Evolutionary conservation across 768 basidiomycete species (phyloP).

Genomic region (Podaxis sp.): DNA sequence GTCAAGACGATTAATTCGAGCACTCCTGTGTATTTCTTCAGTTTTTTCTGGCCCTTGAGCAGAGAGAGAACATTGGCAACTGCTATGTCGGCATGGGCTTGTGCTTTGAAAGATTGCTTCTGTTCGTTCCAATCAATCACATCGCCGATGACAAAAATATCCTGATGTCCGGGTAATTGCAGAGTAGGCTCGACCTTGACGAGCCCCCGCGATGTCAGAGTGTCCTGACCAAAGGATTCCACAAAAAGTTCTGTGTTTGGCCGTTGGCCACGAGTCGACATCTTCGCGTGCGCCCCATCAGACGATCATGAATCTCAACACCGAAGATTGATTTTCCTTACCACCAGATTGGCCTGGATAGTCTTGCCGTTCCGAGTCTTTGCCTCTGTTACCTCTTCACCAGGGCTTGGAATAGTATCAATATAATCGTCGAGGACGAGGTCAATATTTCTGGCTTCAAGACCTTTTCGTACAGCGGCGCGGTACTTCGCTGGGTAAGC

Average conservation of each 20-base stretch:
- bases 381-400: constrained; percentile 28
- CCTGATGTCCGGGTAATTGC: constrained; percentile 20
- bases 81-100: constrained; percentile 19
- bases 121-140: constrained; percentile 24
- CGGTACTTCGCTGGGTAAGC: constrained; percentile 52
- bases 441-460: constrained; percentile 41
- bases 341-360: constrained; percentile 52
- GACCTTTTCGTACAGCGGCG: constrained; percentile 34
- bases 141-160: constrained; percentile 25
- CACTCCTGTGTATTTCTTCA: constrained; percentile 16
- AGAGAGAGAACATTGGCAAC: constrained; percentile 17
- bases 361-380: constrained; percentile 45
- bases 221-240: constrained; percentile 32
- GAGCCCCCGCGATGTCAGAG: constrained; percentile 31
- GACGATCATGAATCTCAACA: neutral
- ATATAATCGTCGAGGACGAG: constrained; percentile 52
- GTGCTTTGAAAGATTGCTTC: constrained; percentile 21
- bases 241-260: constrained; percentile 47
- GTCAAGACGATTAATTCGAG: constrained; percentile 16
- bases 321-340: constrained; percentile 28
- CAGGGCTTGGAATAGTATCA: constrained; percentile 39
- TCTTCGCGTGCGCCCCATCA: constrained; percentile 18
- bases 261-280: constrained; percentile 33
- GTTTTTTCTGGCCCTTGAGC: constrained; percentile 11
- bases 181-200: constrained; percentile 49